phyloP scores from a whole-genome alignment of 2,329 filamentous ascomycete genomes.

The Fusarium sp. region DNA sequence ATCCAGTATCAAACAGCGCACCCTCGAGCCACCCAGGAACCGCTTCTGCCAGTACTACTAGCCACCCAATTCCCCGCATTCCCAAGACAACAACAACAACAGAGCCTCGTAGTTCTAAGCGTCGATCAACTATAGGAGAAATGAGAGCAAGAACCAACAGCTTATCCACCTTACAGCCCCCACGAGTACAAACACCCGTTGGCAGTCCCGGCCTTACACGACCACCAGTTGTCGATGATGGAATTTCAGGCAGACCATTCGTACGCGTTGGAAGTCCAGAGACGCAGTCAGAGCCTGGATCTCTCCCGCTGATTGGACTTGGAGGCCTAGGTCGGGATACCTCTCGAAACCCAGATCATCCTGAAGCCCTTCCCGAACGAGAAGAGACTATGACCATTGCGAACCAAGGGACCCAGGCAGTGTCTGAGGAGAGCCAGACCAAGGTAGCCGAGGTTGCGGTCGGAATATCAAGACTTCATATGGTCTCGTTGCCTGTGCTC shows the following conservation, averaged over 20 bases:
- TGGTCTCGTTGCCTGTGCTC: slow-evolving; percentile 82
- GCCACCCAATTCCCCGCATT: slow-evolving; percentile 34
- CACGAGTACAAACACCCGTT: slow-evolving; percentile 36
- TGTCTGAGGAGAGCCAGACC: slow-evolving; percentile 29
- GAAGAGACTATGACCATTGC: slow-evolving; percentile 13
- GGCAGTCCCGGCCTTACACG: slow-evolving; percentile 34
- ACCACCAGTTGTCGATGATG: slow-evolving; percentile 52
- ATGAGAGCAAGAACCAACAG: slow-evolving; percentile 12
- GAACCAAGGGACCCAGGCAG: slow-evolving; percentile 1
- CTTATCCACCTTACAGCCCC: slow-evolving; percentile 35
- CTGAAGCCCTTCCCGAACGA: not conserved
- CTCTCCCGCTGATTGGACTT: slow-evolving; percentile 3
- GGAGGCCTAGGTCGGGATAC: slow-evolving; percentile 4
- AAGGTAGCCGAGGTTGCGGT: slow-evolving; percentile 74
- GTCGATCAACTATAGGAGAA: slow-evolving; percentile 26
- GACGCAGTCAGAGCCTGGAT: slow-evolving; percentile 33
- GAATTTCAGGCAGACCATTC: slow-evolving; percentile 65
- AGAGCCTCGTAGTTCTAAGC: slow-evolving; percentile 26
- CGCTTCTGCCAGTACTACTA: slow-evolving; percentile 20
- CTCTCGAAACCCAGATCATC: not conserved
- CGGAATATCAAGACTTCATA: slow-evolving; percentile 87
- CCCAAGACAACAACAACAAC: slow-evolving; percentile 24
- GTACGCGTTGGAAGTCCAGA: slow-evolving; percentile 55
- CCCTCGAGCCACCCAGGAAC: slow-evolving; percentile 30
- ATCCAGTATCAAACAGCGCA: slow-evolving; percentile 16